Conservation (phyloP, 768 basidiomycete species). For the Podaxis sp. region DNA sequence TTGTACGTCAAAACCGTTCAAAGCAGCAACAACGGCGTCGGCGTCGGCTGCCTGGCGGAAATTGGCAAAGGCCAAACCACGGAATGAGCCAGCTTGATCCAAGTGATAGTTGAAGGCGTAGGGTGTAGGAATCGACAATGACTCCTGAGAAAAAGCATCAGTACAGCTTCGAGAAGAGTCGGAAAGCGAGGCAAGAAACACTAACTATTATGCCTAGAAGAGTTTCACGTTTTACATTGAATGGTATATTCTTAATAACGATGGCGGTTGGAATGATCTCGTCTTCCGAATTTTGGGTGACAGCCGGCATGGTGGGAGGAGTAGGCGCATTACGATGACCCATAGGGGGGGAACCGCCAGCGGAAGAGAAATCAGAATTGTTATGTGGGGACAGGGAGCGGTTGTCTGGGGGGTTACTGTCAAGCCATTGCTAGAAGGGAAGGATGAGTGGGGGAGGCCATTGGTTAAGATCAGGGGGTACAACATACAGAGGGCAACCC, state of each 20-base stretch:
- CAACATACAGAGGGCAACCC: constrained; percentile 69
- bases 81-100: constrained; percentile 93
- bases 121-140: constrained; percentile 90
- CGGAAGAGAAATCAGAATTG: constrained; percentile 85
- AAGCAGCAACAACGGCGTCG: constrained; percentile 90
- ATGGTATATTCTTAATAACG: constrained; percentile 99
- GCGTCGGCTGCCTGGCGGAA: constrained; percentile 90
- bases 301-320: constrained; percentile 41
- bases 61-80: constrained; percentile 97
- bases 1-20: constrained; percentile 95
- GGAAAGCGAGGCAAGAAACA: constrained; percentile 22
- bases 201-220: constrained; percentile 94
- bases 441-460: constrained; percentile 17
- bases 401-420: constrained; percentile 62
- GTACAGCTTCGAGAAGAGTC: background rate
- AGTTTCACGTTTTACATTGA: constrained; percentile 96
- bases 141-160: constrained; percentile 49
- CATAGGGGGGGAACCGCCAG: constrained; percentile 76
- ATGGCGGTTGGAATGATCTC: constrained; percentile 98
- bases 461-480: constrained; percentile 18
- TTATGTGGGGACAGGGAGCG: constrained; percentile 83
- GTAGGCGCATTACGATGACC: constrained; percentile 41
- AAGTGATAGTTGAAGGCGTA: constrained; percentile 99
- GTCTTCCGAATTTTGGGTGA: constrained; percentile 58
- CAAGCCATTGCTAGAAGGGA: constrained; percentile 76